Conservation (phyloP, 2,329 filamentous ascomycete genomes). For the Penicillium sp. region DNA sequence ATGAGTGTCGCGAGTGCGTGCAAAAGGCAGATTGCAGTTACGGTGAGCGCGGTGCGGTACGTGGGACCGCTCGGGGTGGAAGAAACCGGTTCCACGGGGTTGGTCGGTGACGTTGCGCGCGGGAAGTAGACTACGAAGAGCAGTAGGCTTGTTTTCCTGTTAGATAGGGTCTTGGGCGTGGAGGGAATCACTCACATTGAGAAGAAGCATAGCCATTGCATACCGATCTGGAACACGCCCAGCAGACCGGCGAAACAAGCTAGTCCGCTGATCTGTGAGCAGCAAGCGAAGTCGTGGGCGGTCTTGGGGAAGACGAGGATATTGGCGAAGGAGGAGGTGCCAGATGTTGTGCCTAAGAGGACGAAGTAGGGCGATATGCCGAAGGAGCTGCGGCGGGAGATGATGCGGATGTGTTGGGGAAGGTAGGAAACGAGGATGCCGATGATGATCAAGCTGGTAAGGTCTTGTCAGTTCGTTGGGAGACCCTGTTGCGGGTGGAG, state of each 20-base stretch:
- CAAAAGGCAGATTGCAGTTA: slow-evolving; percentile 67
- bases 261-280: slow-evolving; percentile 71
- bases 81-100: slow-evolving; percentile 40
- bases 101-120: slow-evolving; percentile 51
- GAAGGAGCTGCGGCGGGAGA: slow-evolving; percentile 76
- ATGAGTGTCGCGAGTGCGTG: slow-evolving; percentile 68
- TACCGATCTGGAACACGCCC: slow-evolving; percentile 83
- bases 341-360: slow-evolving; percentile 85
- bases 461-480: slow-evolving; percentile 9
- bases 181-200: slow-evolving; percentile 64
- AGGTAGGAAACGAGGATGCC: slow-evolving; percentile 91
- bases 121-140: slow-evolving; percentile 96
- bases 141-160: slow-evolving; percentile 59
- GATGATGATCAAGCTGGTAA: slow-evolving; percentile 64
- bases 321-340: slow-evolving; percentile 84
- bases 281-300: slow-evolving; percentile 78
- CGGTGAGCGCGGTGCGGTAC: slow-evolving; percentile 72
- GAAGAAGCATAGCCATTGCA: slow-evolving; percentile 88
- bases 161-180: not conserved
- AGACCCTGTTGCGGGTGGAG: not conserved
- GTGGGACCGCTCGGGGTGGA: slow-evolving; percentile 51
- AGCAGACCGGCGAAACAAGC: slow-evolving; percentile 81
- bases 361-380: slow-evolving; percentile 95
- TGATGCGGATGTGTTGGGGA: slow-evolving; percentile 90
- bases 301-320: slow-evolving; percentile 85